These are phyloP conservation scores for Tylopilus subfusipes DNA, from an alignment of 768 basidiomycete species.

Conservation along the genomic window DNA sequence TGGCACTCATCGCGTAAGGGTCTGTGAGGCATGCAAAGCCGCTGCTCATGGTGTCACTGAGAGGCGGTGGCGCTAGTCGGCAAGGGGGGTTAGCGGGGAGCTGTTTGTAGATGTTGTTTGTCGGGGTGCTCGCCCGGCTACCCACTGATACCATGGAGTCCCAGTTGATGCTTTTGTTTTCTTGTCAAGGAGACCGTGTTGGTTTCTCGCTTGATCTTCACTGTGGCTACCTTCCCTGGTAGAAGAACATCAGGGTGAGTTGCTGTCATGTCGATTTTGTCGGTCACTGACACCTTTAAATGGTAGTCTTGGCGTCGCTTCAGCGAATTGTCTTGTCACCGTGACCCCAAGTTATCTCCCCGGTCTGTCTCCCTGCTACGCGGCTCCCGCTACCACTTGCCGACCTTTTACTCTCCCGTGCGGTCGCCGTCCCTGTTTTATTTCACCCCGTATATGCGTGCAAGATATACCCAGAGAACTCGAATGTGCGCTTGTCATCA, in stretches of 20 bases:
- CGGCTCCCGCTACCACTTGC: neutral
- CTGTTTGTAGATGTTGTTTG: conserved; percentile 6
- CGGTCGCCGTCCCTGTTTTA: neutral
- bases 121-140: neutral
- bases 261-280: neutral
- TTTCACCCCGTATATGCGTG: conserved; percentile 3
- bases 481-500: conserved; percentile 20
- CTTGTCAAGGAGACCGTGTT: neutral
- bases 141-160: neutral
- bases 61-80: conserved; percentile 25
- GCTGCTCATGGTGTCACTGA: conserved; percentile 23
- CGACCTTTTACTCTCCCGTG: neutral
- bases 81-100: neutral
- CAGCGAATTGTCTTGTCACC: neutral
- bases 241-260: conserved; percentile 7
- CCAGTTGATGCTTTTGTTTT: conserved; percentile 1
- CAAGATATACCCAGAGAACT: conserved; percentile 10
- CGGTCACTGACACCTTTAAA: neutral
- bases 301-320: neutral
- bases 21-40: conserved; percentile 35
- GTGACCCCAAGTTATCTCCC: neutral
- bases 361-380: neutral
- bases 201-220: neutral
- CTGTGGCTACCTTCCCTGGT: neutral
- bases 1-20: conserved; percentile 28